phyloP scores from a whole-genome alignment of 805 yeast genomes.

The Candida boidinii region DNA sequence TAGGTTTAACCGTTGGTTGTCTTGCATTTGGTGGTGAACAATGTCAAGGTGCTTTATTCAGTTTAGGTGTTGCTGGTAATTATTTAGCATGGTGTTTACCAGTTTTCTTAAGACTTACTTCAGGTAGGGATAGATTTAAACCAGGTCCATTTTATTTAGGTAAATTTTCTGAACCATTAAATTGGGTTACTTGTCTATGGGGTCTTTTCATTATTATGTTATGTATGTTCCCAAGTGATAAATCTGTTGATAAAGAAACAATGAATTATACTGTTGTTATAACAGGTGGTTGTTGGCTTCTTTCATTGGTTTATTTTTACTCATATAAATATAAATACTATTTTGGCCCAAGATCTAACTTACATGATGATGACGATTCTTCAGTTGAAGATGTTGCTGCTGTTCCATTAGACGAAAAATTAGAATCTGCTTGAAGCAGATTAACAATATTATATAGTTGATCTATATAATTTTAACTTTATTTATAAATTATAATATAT shows the following conservation, averaged over 20 bases:
- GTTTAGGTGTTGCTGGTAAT: conserved; percentile 32
- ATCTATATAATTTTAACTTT: too few relatives aligned
- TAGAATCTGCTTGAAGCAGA: too few relatives aligned
- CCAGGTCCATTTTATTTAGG: conserved; percentile 36
- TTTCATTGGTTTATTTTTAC: conserved; percentile 14
- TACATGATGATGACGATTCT: conserved; percentile 10
- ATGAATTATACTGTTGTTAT: conserved; percentile 29
- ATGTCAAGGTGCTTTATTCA: conserved; percentile 35
- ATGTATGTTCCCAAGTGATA: conserved; percentile 27
- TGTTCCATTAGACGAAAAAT: not conserved
- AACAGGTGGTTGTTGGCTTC: conserved; percentile 21
- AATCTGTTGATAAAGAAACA: conserved; percentile 13
- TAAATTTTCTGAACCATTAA: conserved; percentile 19
- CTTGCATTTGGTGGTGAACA: conserved; percentile 28
- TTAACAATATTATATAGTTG: too few relatives aligned
- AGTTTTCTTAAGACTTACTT: conserved; percentile 26
- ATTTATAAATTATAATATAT: too few relatives aligned
- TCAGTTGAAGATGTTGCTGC: not conserved
- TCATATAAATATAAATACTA: conserved; percentile 16
- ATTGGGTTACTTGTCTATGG: conserved; percentile 21
- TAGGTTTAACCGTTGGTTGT: conserved; percentile 27
- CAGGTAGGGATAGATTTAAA: conserved; percentile 27
- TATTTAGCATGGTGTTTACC: conserved; percentile 33
- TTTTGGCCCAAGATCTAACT: conserved; percentile 20
- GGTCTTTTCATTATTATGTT: conserved; percentile 17